A percentile compares a stretch with the other conserved stretches of the same genome.
These are phyloP conservation scores for Fusarium siculi DNA, from an alignment of 2,329 filamentous ascomycete species.

Conservation along the genomic window DNA sequence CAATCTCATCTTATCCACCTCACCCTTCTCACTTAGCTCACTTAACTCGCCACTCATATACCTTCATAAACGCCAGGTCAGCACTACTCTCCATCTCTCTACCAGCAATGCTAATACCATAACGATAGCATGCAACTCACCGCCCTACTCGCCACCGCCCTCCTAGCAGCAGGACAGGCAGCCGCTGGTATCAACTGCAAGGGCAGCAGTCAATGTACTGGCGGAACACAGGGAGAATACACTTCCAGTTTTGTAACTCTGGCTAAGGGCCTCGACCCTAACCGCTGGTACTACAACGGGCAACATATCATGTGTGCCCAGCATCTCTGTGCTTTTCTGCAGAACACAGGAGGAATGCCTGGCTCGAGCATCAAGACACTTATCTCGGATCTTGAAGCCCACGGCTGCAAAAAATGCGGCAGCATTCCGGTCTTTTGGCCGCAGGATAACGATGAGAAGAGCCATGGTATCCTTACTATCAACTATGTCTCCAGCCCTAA, in stretches of 20 bases:
- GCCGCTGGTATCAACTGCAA: neutral
- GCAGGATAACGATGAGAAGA: neutral
- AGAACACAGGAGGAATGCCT: neutral
- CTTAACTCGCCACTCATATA: fast-evolving
- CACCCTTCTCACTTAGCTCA: neutral
- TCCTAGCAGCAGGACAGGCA: neutral
- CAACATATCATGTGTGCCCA: neutral
- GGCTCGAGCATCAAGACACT: neutral
- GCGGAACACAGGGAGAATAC: neutral
- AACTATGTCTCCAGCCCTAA: neutral
- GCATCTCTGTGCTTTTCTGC: neutral
- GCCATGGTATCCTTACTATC: neutral
- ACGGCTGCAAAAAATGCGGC: neutral
- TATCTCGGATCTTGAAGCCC: neutral
- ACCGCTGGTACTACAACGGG: neutral
- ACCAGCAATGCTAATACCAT: fast-evolving
- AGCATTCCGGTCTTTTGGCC: neutral
- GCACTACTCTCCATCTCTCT: fast-evolving
- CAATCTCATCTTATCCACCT: neutral
- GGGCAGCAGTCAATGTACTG: neutral
- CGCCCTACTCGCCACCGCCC: neutral
- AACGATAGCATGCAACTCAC: neutral
- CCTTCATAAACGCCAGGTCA: neutral
- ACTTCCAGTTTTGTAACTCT: neutral
- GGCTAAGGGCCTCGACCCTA: neutral